Evolutionary conservation across 768 basidiomycete species (phyloP).

Genomic region (Leucogyrophana mollusca): DNA sequence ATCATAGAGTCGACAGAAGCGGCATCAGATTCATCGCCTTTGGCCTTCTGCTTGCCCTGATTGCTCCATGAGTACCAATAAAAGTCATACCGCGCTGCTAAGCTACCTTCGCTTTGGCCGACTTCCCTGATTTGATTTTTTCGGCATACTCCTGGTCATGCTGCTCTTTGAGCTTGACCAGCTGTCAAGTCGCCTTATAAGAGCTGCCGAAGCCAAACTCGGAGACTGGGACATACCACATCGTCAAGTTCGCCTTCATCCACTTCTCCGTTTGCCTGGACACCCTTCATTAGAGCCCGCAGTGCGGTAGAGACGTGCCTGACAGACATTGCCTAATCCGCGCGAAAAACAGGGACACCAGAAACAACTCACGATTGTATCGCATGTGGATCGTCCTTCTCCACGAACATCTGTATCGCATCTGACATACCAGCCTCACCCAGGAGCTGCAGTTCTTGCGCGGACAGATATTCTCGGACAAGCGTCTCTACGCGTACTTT

Average conservation of each 20-base stretch:
- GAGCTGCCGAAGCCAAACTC: not conserved
- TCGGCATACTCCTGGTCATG: constrained; percentile 65
- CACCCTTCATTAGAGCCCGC: constrained; percentile 63
- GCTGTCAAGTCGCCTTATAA: no score
- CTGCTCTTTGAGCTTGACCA: constrained; percentile 67
- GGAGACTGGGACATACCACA: constrained; percentile 43
- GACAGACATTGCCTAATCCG: constrained; percentile 2
- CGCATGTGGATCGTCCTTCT: constrained; percentile 95
- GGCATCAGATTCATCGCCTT: constrained; percentile 51
- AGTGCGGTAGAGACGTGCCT: constrained; percentile 69
- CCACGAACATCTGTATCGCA: constrained; percentile 93
- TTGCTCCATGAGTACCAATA: not conserved
- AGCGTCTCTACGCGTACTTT: constrained; percentile 86
- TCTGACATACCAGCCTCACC: constrained; percentile 90
- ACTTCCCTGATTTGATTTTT: constrained; percentile 36
- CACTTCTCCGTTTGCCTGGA: constrained; percentile 61
- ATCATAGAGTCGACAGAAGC: constrained; percentile 67
- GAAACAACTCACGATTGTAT: constrained; percentile 70
- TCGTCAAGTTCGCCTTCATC: constrained; percentile 78
- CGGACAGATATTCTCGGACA: constrained; percentile 87
- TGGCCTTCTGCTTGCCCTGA: constrained; percentile 54
- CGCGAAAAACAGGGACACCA: not conserved
- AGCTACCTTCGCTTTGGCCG: constrained; percentile 44
- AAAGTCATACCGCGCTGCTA: not conserved
- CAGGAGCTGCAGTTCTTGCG: constrained; percentile 90